Evolutionary conservation across 2,329 filamentous ascomycete species (phyloP).

Genomic region (Ascochyta fabae): DNA sequence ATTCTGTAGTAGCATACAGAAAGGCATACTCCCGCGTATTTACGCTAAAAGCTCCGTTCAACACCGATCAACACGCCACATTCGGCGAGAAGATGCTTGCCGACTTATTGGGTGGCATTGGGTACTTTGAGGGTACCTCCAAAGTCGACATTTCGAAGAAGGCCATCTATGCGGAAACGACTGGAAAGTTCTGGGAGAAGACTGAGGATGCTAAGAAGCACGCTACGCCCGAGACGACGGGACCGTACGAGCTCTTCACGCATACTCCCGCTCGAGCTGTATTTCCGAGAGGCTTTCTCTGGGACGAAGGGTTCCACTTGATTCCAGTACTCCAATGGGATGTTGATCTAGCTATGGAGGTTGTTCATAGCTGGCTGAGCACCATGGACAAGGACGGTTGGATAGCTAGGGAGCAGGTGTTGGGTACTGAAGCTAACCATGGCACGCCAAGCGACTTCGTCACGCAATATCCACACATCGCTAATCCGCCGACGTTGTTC

Average conservation of each 20-base stretch:
- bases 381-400: slow-evolving; percentile 95
- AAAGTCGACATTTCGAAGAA: slow-evolving; percentile 87
- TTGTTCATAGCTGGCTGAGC: slow-evolving; percentile 91
- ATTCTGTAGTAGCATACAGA: slow-evolving; percentile 69
- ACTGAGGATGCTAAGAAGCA: slow-evolving; percentile 76
- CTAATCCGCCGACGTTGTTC: slow-evolving; percentile 93
- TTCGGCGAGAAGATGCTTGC: slow-evolving; percentile 90
- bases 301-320: slow-evolving; percentile 96
- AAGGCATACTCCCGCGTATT: slow-evolving; percentile 75
- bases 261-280: slow-evolving; percentile 88
- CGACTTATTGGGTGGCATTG: slow-evolving; percentile 88
- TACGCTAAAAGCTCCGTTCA: slow-evolving; percentile 75
- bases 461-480: slow-evolving; percentile 92
- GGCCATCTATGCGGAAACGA: slow-evolving; percentile 88
- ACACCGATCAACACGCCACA: slow-evolving; percentile 70
- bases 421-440: slow-evolving; percentile 85
- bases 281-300: slow-evolving; percentile 93
- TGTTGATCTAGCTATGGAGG: slow-evolving; percentile 80
- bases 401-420: slow-evolving; percentile 94
- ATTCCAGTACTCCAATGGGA: slow-evolving; percentile 92
- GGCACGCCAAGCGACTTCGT: slow-evolving; percentile 91
- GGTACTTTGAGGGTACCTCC: slow-evolving; percentile 87
- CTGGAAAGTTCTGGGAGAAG: slow-evolving; percentile 93
- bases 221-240: slow-evolving; percentile 72
- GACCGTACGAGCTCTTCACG: slow-evolving; percentile 85